Evolutionary conservation across 495 filamentous ascomycete species (phyloP).

Genomic region (Chaetomium tenue): DNA sequence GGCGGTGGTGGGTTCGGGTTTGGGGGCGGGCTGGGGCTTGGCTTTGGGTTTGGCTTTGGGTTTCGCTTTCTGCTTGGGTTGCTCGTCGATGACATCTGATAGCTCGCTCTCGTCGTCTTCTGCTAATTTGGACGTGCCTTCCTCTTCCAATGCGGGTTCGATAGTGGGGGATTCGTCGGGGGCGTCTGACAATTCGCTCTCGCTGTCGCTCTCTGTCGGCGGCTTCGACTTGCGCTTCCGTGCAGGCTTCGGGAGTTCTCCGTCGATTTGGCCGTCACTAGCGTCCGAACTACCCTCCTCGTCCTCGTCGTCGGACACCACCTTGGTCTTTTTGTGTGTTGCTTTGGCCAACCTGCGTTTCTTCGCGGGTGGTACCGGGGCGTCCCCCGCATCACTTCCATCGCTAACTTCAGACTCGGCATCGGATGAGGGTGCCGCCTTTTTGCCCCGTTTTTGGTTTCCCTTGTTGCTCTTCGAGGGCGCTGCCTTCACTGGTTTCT

Average conservation of each 20-base stretch:
- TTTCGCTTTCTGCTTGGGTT: slow-evolving; percentile 33
- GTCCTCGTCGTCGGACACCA: slow-evolving; percentile 42
- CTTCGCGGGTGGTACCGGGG: slow-evolving; percentile 24
- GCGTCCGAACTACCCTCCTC: slow-evolving; percentile 38
- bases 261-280: not conserved
- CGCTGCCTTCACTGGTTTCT: slow-evolving; percentile 16
- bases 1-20: slow-evolving; percentile 16
- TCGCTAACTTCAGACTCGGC: slow-evolving; percentile 33
- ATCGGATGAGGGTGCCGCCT: slow-evolving; percentile 28
- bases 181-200: slow-evolving; percentile 14
- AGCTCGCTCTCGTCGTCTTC: slow-evolving; percentile 74
- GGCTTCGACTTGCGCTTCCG: not conserved
- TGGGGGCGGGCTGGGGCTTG: slow-evolving; percentile 26
- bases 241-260: not conserved
- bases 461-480: slow-evolving; percentile 24
- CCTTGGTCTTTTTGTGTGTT: slow-evolving; percentile 33
- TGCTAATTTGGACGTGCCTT: slow-evolving; percentile 26
- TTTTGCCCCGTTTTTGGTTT: slow-evolving; percentile 38
- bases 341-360: slow-evolving; percentile 39
- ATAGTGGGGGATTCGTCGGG: slow-evolving; percentile 32
- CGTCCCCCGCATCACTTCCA: slow-evolving; percentile 18
- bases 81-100: slow-evolving; percentile 72
- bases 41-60: slow-evolving; percentile 27
- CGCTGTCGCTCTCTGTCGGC: slow-evolving; percentile 13
- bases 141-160: slow-evolving; percentile 38